Evolutionary conservation across 441 rosid species (phyloP).

Genomic region (Populus hybrid): DNA sequence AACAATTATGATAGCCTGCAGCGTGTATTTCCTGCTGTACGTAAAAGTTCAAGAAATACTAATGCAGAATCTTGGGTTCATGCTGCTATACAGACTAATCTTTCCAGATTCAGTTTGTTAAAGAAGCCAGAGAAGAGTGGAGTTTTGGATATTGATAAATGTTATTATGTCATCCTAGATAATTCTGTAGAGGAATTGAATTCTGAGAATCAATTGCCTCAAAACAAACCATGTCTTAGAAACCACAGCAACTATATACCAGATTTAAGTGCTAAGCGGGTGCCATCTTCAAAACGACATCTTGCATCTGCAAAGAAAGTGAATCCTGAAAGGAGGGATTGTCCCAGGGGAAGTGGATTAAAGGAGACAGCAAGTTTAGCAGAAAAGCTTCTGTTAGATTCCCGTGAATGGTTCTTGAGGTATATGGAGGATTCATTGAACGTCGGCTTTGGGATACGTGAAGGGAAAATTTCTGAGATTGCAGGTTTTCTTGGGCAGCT

Average conservation of each 20-base stretch:
- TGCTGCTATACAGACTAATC: constrained; percentile 38
- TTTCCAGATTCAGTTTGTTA: constrained; percentile 40
- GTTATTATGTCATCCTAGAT: constrained; percentile 30
- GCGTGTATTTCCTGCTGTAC: background rate
- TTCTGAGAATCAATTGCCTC: constrained; percentile 22
- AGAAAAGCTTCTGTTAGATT: constrained; percentile 38
- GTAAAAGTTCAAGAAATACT: constrained; percentile 19
- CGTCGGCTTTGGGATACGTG: constrained; percentile 22
- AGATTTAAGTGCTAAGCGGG: constrained; percentile 14
- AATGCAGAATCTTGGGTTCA: constrained; percentile 46
- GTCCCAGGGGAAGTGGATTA: constrained; percentile 23
- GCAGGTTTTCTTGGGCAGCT: constrained; percentile 32
- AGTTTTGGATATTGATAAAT: constrained; percentile 12
- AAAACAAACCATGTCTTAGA: constrained; percentile 21
- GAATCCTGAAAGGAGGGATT: constrained; percentile 15
- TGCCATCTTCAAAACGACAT: constrained; percentile 5
- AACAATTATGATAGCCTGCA: constrained; percentile 3
- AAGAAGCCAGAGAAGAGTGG: constrained; percentile 27
- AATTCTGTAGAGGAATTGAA: constrained; percentile 19
- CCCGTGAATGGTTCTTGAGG: constrained; percentile 45
- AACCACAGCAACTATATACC: constrained; percentile 4
- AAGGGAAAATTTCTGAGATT: constrained; percentile 29
- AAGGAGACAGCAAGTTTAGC: constrained; percentile 36
- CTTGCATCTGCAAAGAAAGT: constrained; percentile 15
- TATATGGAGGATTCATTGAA: constrained; percentile 42